Conservation (phyloP, 768 basidiomycete species). For the Pisolithus microcarpus region DNA sequence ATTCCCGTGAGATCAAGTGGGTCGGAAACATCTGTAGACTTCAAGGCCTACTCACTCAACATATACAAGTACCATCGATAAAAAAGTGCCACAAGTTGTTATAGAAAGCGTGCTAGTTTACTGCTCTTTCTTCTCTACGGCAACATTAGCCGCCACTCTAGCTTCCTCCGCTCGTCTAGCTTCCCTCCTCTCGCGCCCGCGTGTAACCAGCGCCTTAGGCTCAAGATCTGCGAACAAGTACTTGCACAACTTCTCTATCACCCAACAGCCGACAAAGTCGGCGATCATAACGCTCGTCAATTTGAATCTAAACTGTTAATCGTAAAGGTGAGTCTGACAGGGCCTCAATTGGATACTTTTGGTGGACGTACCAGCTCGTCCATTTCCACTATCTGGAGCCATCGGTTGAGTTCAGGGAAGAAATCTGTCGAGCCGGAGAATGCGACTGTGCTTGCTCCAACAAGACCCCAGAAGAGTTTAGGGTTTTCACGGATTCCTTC, state of each 20-base stretch:
- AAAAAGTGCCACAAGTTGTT: not conserved
- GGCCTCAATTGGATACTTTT: not conserved
- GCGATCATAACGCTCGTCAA: constrained; percentile 76
- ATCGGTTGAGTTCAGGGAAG: constrained; percentile 89
- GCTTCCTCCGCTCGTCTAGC: constrained; percentile 42
- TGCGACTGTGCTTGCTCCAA: constrained; percentile 85
- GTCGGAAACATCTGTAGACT: too few relatives aligned
- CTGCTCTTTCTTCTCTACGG: constrained; percentile 33
- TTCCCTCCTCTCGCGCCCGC: constrained; percentile 76
- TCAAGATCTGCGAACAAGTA: constrained; percentile 80
- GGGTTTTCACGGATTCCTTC: constrained; percentile 96
- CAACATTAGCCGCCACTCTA: constrained; percentile 14
- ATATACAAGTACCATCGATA: too few relatives aligned
- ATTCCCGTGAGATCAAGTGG: too few relatives aligned
- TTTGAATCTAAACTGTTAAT: constrained; percentile 68
- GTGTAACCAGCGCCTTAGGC: constrained; percentile 77
- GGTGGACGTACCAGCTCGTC: constrained; percentile 49
- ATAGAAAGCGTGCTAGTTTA: constrained; percentile 9
- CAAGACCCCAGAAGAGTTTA: constrained; percentile 86
- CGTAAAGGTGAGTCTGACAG: not conserved
- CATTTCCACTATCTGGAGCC: constrained; percentile 98
- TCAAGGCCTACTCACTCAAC: too few relatives aligned
- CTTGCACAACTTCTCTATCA: constrained; percentile 80
- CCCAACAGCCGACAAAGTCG: constrained; percentile 86
- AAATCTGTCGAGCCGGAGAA: constrained; percentile 93